Base-by-base conservation (phyloP, 2,329 filamentous ascomycete species). In the Alternaria triticimaculans region DNA sequence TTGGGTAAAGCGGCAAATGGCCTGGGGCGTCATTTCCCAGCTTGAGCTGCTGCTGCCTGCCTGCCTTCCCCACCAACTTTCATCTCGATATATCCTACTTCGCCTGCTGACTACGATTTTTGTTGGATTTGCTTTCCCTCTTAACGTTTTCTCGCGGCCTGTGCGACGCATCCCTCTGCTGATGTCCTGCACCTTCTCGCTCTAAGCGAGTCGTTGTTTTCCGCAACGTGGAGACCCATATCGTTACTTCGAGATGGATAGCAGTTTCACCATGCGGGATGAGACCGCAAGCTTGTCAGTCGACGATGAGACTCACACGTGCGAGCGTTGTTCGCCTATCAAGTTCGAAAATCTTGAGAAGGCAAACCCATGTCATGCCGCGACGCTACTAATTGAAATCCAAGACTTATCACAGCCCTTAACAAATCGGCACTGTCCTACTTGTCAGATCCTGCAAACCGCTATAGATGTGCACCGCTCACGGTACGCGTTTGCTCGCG, bases 401-500 rank as follows among this genome's bases (percentile, higher is more conserved):
- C 8, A 33, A 3, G 30, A 37, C 14, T 12, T 41, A 4, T 41
- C 33, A 10, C 33, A 41, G 3, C 15, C 9, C 15, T 10, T 41
- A 1, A 18, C 8, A 41, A 6, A n/a, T 5, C 2, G 15, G 3
- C 15, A 6, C 15, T 41, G 33, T 2, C 4, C 4, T 41, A 41
- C 4, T 41, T 41, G 33, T 41, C 33, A 2, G 5, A 41, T 41
- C 4, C 15, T 41, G 1, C 15, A 41, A 18, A 1, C 1, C 8
- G 2, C 5, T 0, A 10, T 18, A 10, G 8, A 18, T 10, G 2
- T 41, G 8, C 33, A 41, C 4, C 33, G 33, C 33, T 41, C 3
- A 2, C 15, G 1, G 8, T n/a, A 37, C 1, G 3, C 3, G 14
- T 37, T 12, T 9, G 7, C 3, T 37, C 2, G 1, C 4, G 23